These are phyloP conservation scores for Fraxinus pennsylvanica DNA, from an alignment of 257 asterid species.

Conservation along the genomic window DNA sequence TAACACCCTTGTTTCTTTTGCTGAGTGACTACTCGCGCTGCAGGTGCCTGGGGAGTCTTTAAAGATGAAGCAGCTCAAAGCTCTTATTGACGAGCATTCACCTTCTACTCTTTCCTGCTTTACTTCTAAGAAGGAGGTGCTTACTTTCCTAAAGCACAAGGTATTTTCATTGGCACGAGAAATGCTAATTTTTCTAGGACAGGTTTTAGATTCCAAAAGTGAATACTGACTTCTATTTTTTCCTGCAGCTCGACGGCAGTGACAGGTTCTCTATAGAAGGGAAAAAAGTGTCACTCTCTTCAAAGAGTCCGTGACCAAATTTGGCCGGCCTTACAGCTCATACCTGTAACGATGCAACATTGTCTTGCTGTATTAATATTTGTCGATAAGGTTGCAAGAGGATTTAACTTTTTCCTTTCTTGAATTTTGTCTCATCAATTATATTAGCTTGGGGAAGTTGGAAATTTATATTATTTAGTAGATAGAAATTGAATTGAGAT, in stretches of 20 bases:
- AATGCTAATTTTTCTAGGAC: neutral
- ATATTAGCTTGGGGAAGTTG: neutral
- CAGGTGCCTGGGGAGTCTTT: slow-evolving; percentile 74
- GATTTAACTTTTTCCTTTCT: neutral
- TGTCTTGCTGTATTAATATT: slow-evolving; percentile 2
- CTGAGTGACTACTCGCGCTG: slow-evolving; percentile 26
- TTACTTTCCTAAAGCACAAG: slow-evolving; percentile 59
- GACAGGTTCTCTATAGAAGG: slow-evolving; percentile 72
- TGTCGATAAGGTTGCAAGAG: neutral
- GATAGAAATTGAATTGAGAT: neutral
- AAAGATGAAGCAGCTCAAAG: slow-evolving; percentile 83
- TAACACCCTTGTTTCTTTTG: neutral
- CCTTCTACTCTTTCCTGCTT: slow-evolving; percentile 51
- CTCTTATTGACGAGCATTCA: slow-evolving; percentile 67
- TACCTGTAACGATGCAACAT: slow-evolving; percentile 38
- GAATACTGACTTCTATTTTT: slow-evolving; percentile 13
- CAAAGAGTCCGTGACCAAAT: slow-evolving; percentile 41
- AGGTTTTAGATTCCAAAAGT: neutral
- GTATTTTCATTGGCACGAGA: slow-evolving; percentile 28
- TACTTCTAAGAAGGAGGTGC: slow-evolving; percentile 50
- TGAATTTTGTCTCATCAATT: neutral
- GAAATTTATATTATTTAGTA: neutral
- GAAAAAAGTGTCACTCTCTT: slow-evolving; percentile 54
- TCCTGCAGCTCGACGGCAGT: slow-evolving; percentile 76
- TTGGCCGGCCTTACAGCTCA: slow-evolving; percentile 18